Conservation (phyloP, 768 basidiomycete genomes). For the Agrocybe chaxingu region DNA sequence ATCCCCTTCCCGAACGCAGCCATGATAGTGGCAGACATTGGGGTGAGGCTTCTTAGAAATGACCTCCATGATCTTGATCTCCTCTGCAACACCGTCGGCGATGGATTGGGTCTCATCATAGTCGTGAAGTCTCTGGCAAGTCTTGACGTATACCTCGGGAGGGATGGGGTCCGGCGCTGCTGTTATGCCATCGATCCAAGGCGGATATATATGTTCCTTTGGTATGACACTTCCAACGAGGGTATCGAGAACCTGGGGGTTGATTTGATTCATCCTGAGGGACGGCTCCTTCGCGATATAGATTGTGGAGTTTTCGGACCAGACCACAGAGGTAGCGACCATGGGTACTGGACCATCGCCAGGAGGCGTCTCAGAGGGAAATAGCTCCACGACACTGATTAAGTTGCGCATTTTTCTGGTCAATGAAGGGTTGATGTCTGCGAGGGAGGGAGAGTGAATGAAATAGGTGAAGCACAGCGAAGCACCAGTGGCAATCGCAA, state of each 20-base stretch:
- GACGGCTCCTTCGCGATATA: slow-evolving; percentile 1
- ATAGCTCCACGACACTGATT: too few relatives aligned
- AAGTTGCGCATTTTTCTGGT: too few relatives aligned
- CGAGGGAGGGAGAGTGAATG: too few relatives aligned
- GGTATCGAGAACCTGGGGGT: background rate
- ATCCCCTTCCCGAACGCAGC: slow-evolving; percentile 15
- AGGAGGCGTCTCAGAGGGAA: too few relatives aligned
- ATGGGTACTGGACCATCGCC: too few relatives aligned
- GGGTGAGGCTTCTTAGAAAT: slow-evolving; percentile 16
- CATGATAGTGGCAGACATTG: slow-evolving; percentile 18
- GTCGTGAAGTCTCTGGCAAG: slow-evolving; percentile 6
- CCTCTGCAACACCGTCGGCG: slow-evolving; percentile 6
- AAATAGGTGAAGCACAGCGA: too few relatives aligned
- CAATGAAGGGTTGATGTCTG: too few relatives aligned
- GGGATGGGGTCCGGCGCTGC: background rate
- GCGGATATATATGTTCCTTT: background rate
- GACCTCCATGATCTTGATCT: slow-evolving; percentile 13
- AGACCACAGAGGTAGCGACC: background rate
- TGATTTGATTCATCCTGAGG: background rate
- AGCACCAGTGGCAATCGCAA: too few relatives aligned
- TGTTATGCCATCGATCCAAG: slow-evolving; percentile 3
- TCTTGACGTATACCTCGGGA: slow-evolving; percentile 10
- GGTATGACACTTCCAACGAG: slow-evolving; percentile 1
- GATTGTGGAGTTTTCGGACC: slow-evolving; percentile 6
- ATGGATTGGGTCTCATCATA: slow-evolving; percentile 6